phyloP scores from a whole-genome alignment of 345 rosid genomes.

The Euphorbia lathyris region DNA sequence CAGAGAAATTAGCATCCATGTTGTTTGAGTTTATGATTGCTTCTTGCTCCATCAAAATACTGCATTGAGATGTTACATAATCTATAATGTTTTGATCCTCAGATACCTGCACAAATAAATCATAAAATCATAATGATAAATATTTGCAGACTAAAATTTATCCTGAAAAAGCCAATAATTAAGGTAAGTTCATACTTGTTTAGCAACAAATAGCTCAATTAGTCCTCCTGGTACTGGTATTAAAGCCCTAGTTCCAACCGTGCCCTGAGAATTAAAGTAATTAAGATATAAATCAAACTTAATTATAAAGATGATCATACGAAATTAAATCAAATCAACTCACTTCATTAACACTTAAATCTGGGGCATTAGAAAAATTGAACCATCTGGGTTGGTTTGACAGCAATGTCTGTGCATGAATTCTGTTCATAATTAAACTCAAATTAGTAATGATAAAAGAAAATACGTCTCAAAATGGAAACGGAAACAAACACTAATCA shows the following conservation, averaged over 20 bases:
- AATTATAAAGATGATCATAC: background rate
- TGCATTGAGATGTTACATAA: conserved; percentile 56
- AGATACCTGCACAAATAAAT: conserved; percentile 40
- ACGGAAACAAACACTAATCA: too few species aligned
- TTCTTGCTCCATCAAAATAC: conserved; percentile 44
- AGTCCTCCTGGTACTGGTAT: conserved; percentile 78
- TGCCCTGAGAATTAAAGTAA: conserved; percentile 41
- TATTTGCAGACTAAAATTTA: background rate
- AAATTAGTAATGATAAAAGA: background rate
- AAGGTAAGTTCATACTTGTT: conserved; percentile 47
- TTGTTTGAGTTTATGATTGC: conserved; percentile 22
- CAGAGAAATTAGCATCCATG: conserved; percentile 27
- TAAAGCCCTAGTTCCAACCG: conserved; percentile 73
- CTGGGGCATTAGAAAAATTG: conserved; percentile 49
- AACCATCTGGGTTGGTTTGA: conserved; percentile 73
- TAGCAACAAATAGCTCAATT: conserved; percentile 66
- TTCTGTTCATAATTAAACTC: conserved; percentile 32
- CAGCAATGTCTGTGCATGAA: conserved; percentile 61
- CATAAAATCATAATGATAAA: too few species aligned
- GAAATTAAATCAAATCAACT: conserved; percentile 5
- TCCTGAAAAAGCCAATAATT: background rate
- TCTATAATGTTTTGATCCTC: conserved; percentile 70
- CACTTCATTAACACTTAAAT: conserved; percentile 47
- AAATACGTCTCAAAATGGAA: background rate
- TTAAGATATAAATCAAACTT: background rate